Conservation (phyloP, 805 yeast genomes). For the Candida caryicola region DNA sequence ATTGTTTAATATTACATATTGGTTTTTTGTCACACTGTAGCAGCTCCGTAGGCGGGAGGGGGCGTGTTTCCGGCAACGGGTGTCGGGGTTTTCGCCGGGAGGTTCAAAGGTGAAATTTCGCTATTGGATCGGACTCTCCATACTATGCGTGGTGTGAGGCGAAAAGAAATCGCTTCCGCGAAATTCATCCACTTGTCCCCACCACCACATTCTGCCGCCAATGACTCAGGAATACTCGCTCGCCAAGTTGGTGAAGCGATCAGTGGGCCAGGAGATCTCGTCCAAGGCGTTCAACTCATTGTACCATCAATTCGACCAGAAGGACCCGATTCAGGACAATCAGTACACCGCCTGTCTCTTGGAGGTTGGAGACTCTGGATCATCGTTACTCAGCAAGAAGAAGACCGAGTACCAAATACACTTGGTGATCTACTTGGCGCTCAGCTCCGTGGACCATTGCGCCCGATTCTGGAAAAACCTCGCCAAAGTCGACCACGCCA, state of each 20-base stretch:
- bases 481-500: slow-evolving; percentile 3
- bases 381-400: slow-evolving; percentile 1
- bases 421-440: slow-evolving; percentile 19
- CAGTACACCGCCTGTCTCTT: slow-evolving; percentile 27
- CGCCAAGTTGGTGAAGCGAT: slow-evolving; percentile 18
- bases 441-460: slow-evolving; percentile 16
- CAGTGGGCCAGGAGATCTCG: slow-evolving; percentile 19
- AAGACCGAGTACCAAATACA: slow-evolving; percentile 11
- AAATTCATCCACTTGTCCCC: no score
- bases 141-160: no score
- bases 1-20: slow-evolving; percentile 4
- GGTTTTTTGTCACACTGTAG: not conserved
- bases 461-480: slow-evolving; percentile 24
- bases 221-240: slow-evolving; percentile 6
- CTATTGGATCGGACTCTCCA: no score
- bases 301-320: slow-evolving; percentile 25
- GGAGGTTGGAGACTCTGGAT: slow-evolving; percentile 13
- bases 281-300: slow-evolving; percentile 25
- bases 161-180: no score
- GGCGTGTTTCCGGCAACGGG: no score
- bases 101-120: no score
- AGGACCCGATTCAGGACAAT: slow-evolving; percentile 17
- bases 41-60: not conserved
- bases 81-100: no score
- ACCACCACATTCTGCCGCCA: no score